These are phyloP conservation scores for Triticum turgidum DNA, from an alignment of 176 grass and related monocot genomes.

Conservation along the genomic window DNA sequence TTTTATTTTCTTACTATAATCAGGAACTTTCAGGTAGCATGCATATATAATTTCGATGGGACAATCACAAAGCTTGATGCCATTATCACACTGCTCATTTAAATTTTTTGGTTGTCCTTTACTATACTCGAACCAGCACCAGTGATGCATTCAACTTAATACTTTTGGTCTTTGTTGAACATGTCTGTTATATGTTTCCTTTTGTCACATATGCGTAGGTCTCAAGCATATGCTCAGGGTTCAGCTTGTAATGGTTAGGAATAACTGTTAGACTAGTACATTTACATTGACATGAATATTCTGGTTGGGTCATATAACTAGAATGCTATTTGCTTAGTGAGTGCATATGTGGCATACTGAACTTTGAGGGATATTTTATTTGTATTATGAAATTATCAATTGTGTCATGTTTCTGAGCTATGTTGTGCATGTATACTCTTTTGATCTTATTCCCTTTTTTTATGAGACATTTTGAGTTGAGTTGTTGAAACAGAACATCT, in stretches of 20 bases:
- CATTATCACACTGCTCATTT: background rate
- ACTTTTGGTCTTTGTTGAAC: background rate
- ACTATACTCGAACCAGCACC: background rate
- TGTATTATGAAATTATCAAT: background rate
- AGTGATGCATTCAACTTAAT: background rate
- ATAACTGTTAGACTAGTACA: background rate
- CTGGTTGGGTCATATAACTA: background rate
- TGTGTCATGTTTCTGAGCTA: background rate
- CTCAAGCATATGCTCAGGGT: background rate
- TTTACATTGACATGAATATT: background rate
- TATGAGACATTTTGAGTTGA: background rate
- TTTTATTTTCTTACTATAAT: background rate
- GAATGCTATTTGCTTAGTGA: background rate
- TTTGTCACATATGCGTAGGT: background rate
- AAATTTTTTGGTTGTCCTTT: background rate
- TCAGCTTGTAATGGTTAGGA: background rate
- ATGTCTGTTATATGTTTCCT: background rate
- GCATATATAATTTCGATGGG: background rate
- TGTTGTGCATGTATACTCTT: background rate
- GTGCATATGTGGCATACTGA: background rate
- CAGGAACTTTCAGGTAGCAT: background rate
- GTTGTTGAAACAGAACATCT: background rate
- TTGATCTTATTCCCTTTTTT: conserved; percentile 11
- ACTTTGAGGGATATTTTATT: background rate
- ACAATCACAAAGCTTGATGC: background rate